These are phyloP conservation scores for Sutorius eximius DNA, from an alignment of 1,284 basidiomycete species.

Conservation along the genomic window DNA sequence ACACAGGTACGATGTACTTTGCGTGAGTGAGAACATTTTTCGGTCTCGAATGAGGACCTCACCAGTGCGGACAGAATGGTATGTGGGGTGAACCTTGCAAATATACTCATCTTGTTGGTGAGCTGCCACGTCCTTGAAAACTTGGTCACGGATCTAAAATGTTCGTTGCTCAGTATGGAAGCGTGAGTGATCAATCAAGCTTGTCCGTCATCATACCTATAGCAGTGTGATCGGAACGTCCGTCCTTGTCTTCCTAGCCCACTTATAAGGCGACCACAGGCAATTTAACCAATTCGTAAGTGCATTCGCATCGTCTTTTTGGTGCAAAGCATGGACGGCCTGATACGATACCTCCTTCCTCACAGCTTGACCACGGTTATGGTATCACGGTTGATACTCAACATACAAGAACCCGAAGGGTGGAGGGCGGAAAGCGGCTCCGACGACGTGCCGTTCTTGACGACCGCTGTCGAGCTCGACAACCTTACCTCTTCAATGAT, in stretches of 20 bases:
- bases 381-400: conserved; percentile 46
- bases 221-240: background rate
- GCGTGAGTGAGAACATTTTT: conserved; percentile 4
- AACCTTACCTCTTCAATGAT: background rate
- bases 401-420: conserved; percentile 36
- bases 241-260: background rate
- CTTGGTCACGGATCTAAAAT: background rate
- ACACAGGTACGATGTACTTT: conserved; percentile 19
- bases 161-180: background rate
- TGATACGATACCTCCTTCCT: background rate
- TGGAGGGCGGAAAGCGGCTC: background rate
- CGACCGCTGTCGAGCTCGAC: conserved; percentile 3
- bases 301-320: background rate
- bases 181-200: conserved; percentile 1
- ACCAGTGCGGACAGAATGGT: conserved; percentile 14
- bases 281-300: conserved; percentile 12
- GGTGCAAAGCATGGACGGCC: background rate
- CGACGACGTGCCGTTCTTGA: background rate
- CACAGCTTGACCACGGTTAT: conserved; percentile 41
- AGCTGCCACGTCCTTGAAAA: background rate
- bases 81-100: conserved; percentile 9
- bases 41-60: background rate
- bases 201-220: background rate
- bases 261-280: background rate
- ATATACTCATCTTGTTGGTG: conserved; percentile 13